Conservation (phyloP, 2,329 filamentous ascomycete species). For the Aspergillus sp. region DNA sequence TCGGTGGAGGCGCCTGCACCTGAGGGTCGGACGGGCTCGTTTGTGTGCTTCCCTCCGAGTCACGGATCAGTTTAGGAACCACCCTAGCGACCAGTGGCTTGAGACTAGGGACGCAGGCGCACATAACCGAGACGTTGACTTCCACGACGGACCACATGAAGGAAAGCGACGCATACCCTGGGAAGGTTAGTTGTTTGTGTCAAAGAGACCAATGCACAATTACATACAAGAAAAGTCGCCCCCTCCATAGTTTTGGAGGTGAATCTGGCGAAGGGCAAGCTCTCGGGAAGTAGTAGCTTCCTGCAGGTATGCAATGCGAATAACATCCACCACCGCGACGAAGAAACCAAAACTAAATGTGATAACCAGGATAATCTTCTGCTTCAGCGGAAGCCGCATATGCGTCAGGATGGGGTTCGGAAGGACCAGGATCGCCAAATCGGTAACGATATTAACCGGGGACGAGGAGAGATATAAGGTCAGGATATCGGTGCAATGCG, state of each 20-base stretch:
- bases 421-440: constrained; percentile 81
- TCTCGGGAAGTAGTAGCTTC: constrained; percentile 56
- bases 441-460: constrained; percentile 88
- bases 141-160: constrained; percentile 95
- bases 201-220: not conserved
- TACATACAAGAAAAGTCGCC: constrained; percentile 55
- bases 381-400: constrained; percentile 79
- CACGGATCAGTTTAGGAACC: constrained; percentile 57
- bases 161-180: constrained; percentile 77
- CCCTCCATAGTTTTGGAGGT: constrained; percentile 39
- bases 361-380: constrained; percentile 82
- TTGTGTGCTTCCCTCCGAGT: constrained; percentile 35
- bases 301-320: constrained; percentile 87
- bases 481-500: constrained; percentile 61
- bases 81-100: constrained; percentile 76
- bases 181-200: not conserved
- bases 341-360: constrained; percentile 88
- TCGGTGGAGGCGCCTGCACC: constrained; percentile 5
- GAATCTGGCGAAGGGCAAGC: constrained; percentile 25
- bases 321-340: constrained; percentile 81
- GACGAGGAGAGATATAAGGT: constrained; percentile 71
- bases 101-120: constrained; percentile 86
- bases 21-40: constrained; percentile 13
- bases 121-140: constrained; percentile 86
- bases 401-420: constrained; percentile 85